Evolutionary conservation across 1,284 basidiomycete species (phyloP), one percentile per base, ranked within the genome.

Genomic region (Polyporus tsugae): DNA sequence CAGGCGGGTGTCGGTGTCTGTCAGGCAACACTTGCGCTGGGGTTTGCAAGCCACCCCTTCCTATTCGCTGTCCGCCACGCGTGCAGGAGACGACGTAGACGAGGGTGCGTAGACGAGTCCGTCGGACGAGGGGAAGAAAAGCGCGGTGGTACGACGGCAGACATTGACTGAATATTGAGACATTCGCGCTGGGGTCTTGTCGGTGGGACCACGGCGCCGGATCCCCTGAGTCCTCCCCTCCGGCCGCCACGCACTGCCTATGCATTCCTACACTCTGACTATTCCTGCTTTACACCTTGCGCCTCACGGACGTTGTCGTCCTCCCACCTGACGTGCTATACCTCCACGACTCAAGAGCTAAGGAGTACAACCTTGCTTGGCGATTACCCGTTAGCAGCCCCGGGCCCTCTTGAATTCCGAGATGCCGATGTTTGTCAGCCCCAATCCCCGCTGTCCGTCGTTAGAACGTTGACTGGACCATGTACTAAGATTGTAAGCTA

Each of bases 151-250:
- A 68, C 70, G 70, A 71, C 58, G 39, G 38, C n/a, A 52, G 58
- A 55, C 52, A 55, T 58, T 41, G 58, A 36, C 46, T 22, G 22
- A 11, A 22, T 53, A 35, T 49, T 44, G 53, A 55, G 44, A 22
- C 57, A 63, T 64, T 4, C 44, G 36, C 59, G 62, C 60, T 65
- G 61, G 61, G 63, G 68, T 60, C 44, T 42, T 35, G 67, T 58
- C 67, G 70, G 70, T 71, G 67, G 63, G 67, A 66, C 70, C 59
- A 60, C 63, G 61, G 44, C 69, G 44, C 69, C 64, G 35, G 63
- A 58, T 41, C 62, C 39, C 44, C 35, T n/a, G 57, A 22, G 19
- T 22, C 33, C 53, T 25, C 38, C 0, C 11, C 38, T 39, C 36
- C 22, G 13, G 35, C 35, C 17, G 35, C 55, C 35, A 38, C 35